Evolutionary conservation across 2,329 filamentous ascomycete genomes (phyloP).

Genomic region (Ophiostoma pallidulum): DNA sequence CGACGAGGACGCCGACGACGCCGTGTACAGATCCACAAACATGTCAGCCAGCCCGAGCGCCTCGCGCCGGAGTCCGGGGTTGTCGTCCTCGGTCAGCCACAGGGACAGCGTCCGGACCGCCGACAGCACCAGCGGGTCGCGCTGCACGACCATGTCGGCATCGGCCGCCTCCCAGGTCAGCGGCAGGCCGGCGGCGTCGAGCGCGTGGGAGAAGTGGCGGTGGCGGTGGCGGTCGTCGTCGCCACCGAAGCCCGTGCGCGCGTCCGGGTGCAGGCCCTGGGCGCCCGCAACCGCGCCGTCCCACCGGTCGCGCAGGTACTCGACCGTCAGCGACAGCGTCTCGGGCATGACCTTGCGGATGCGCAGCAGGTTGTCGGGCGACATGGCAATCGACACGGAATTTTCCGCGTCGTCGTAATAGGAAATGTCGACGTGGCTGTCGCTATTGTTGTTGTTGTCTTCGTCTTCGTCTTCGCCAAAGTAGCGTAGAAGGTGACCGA

Average conservation of each 20-base stretch:
- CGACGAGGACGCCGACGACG: conserved; percentile 34
- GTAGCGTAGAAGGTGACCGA: conserved; percentile 46
- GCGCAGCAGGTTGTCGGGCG: conserved; percentile 51
- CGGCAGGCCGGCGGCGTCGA: conserved; percentile 27
- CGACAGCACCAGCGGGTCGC: conserved; percentile 51
- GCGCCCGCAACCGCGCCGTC: conserved; percentile 55
- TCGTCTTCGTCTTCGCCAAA: conserved; percentile 45
- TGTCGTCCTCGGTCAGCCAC: conserved; percentile 63
- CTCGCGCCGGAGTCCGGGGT: conserved; percentile 46
- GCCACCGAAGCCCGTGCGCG: conserved; percentile 35
- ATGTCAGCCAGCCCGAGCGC: conserved; percentile 52
- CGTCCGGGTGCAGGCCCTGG: conserved; percentile 50
- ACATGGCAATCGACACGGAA: conserved; percentile 22
- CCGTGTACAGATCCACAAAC: conserved; percentile 50
- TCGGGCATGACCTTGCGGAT: conserved; percentile 52
- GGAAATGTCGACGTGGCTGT: too few species aligned
- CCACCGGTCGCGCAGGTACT: conserved; percentile 62
- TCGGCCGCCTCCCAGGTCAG: conserved; percentile 51
- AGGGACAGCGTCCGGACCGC: conserved; percentile 49
- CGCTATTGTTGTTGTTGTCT: too few species aligned
- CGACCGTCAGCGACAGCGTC: conserved; percentile 52
- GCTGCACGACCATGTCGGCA: conserved; percentile 33
- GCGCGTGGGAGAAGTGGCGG: not conserved
- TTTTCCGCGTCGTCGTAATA: not conserved
- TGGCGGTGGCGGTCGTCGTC: conserved; percentile 25